Percentiles rank a stretch among this genome's conserved stretches.
Conservation (phyloP, 768 basidiomycete genomes). For the Amanita pseudoporphyria region DNA sequence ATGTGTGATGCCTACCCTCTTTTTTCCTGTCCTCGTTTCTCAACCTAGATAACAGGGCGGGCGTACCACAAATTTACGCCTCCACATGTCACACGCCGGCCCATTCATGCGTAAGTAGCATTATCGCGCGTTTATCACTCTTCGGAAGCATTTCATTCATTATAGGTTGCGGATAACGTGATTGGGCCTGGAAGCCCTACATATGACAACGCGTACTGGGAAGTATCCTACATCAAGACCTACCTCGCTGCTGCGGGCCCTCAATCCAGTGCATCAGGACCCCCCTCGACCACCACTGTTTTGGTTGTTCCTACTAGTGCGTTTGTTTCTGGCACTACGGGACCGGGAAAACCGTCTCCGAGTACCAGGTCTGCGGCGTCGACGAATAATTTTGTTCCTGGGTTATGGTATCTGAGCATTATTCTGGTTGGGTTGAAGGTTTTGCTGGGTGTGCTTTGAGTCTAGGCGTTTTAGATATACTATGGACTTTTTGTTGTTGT, state of each 20-base stretch:
- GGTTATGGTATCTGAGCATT: no score
- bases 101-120: slow-evolving; percentile 25
- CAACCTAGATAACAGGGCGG: slow-evolving; percentile 24
- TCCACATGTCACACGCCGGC: slow-evolving; percentile 31
- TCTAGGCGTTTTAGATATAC: no score
- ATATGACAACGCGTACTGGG: slow-evolving; percentile 48
- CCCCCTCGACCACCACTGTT: background rate
- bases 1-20: background rate
- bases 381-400: no score
- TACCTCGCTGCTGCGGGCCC: slow-evolving; percentile 30
- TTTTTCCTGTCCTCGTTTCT: background rate
- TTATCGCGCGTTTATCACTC: no score
- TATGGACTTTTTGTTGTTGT: no score
- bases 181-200: slow-evolving; percentile 34
- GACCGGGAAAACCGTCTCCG: no score
- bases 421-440: no score
- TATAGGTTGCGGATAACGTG: slow-evolving; percentile 32
- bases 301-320: background rate
- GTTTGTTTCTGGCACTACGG: no score
- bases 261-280: slow-evolving; percentile 8
- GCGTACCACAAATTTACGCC: slow-evolving; percentile 30
- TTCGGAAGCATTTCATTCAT: background rate
- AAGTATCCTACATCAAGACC: slow-evolving; percentile 48
- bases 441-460: no score
- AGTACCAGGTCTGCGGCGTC: no score